phyloP scores from a whole-genome alignment of 192 early-diverging fungal species.

The Backusella circina region DNA sequence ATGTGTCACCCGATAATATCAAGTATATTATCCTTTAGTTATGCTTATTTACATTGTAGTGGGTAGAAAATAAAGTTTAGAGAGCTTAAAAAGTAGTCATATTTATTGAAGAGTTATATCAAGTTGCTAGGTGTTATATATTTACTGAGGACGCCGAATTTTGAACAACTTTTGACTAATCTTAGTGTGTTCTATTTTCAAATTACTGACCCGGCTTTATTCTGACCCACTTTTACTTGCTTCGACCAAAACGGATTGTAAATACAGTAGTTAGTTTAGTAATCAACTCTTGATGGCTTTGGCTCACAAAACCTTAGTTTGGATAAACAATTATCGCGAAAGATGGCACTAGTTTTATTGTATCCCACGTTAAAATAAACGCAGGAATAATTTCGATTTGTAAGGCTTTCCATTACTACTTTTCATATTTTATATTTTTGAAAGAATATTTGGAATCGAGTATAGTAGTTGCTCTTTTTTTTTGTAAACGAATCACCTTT shows the following conservation, averaged over 20 bases:
- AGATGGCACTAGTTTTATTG: background rate
- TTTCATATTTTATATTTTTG: background rate
- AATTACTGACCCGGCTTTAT: too few relatives aligned
- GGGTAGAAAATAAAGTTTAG: too few relatives aligned
- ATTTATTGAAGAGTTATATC: too few relatives aligned
- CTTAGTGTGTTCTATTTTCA: too few relatives aligned
- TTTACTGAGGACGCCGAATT: background rate
- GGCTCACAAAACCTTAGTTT: background rate
- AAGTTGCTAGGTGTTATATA: background rate
- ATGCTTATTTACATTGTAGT: background rate
- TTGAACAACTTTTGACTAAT: background rate
- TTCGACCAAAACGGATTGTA: background rate
- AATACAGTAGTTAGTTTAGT: background rate
- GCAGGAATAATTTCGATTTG: background rate
- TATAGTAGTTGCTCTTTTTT: background rate
- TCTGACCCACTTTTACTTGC: background rate
- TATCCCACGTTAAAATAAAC: background rate
- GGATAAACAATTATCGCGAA: background rate
- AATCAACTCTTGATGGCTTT: background rate
- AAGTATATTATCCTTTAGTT: background rate
- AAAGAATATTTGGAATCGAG: background rate
- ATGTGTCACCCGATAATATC: background rate
- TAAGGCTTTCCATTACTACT: background rate
- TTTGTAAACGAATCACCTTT: background rate
- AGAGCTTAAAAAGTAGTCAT: too few relatives aligned